Evolutionary conservation across 2,329 filamentous ascomycete genomes (phyloP), one percentile per base, ranked within the genome.

Genomic region (Cryoendolithus antarcticus): DNA sequence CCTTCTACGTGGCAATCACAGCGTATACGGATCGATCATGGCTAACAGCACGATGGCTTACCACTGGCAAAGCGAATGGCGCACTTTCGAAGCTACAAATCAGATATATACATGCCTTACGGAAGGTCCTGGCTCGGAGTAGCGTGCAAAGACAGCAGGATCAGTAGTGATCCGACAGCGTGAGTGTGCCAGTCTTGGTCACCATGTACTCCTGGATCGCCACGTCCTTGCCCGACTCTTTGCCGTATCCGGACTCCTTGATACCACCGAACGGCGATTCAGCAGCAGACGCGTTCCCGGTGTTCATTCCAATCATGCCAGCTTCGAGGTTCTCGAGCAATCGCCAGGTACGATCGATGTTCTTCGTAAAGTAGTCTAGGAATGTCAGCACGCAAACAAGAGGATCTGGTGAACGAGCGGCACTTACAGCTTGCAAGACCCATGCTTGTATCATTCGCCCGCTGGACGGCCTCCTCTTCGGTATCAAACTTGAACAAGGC

Each of bases 261-360:
- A 80, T 77, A 2, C 77, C 77, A 11, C 77, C 77, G 51, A 81
- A 81, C 2, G 77, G 77, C 13, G 72, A 72, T 53, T 81, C 77
- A 0, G 76, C 76, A 2, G 76, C 75, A 1, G 75, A 79, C n/a
- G 69, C 65, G 50, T 79, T 78, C 11, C 74, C 74, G 63, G 49
- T 44, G 43, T 58, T 56, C 53, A 57, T 56, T 2, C 34, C 12
- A 12, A 42, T 42, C 77, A 81, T 82, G 3, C 77, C 77, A 4
- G 77, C 77, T 54, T 82, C 76, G 28, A 82, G 55, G 46, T 74
- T 77, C 63, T 82, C 77, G 41, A 81, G 62, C 53, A 82, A 60
- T 42, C 78, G 65, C 72, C 77, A 80, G 37, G 74, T 66, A 0
- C 77, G 72, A 52, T 80, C 75, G 4, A 81, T 62, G 49, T 80